These are phyloP conservation scores for Mortierella alpina DNA, from an alignment of 192 early-diverging fungal genomes.

Conservation along the genomic window DNA sequence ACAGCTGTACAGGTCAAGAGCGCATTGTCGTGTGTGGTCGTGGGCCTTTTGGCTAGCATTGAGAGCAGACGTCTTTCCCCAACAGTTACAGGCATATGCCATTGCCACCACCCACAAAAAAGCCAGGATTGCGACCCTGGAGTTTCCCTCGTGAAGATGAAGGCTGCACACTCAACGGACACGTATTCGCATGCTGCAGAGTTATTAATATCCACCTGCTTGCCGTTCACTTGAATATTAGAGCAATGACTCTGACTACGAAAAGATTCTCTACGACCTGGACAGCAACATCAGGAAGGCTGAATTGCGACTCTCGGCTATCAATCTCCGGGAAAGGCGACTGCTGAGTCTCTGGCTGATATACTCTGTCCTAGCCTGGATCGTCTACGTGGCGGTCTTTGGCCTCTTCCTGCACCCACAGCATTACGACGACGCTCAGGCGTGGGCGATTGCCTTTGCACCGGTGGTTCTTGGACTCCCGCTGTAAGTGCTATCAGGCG, in stretches of 20 bases:
- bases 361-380: slow-evolving; percentile 68
- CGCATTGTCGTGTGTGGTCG: too few species aligned
- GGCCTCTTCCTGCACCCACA: slow-evolving; percentile 60
- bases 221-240: slow-evolving; percentile 9
- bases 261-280: slow-evolving; percentile 70
- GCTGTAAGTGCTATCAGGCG: slow-evolving; percentile 33
- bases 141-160: too few species aligned
- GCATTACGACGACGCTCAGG: slow-evolving; percentile 54
- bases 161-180: background rate
- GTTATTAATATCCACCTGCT: slow-evolving; percentile 19
- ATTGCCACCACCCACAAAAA: too few species aligned
- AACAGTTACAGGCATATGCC: too few species aligned
- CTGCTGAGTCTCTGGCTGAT: slow-evolving; percentile 65
- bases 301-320: slow-evolving; percentile 72
- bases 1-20: too few species aligned
- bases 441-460: slow-evolving; percentile 58
- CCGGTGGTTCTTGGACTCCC: slow-evolving; percentile 56
- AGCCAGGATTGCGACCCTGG: too few species aligned
- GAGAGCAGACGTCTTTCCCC: too few species aligned
- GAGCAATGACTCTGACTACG: slow-evolving; percentile 57
- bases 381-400: slow-evolving; percentile 62
- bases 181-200: background rate
- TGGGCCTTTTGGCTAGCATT: too few species aligned
- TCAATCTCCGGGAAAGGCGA: slow-evolving; percentile 70
- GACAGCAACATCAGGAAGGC: slow-evolving; percentile 72